Evolutionary conservation across 768 basidiomycete species (phyloP).

Genomic region (Termitomyces sp.): DNA sequence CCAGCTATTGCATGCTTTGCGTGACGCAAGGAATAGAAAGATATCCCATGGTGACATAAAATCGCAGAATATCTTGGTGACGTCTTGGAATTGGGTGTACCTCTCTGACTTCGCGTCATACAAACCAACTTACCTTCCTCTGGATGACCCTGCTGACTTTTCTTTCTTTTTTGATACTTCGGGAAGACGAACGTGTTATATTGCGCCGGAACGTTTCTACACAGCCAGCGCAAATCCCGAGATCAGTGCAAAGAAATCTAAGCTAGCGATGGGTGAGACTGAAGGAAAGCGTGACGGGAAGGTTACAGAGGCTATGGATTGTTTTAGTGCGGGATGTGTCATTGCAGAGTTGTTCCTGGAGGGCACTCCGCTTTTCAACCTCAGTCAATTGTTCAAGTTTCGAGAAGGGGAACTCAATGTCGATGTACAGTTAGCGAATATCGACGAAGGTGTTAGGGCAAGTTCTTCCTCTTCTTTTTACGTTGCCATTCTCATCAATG

Average conservation of each 20-base stretch:
- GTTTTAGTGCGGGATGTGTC: slow-evolving; percentile 92
- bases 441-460: slow-evolving; percentile 78
- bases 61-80: slow-evolving; percentile 93
- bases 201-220: slow-evolving; percentile 96
- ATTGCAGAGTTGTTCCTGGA: slow-evolving; percentile 95
- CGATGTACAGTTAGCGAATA: slow-evolving; percentile 60
- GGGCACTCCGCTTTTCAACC: slow-evolving; percentile 86
- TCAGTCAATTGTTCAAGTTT: slow-evolving; percentile 95
- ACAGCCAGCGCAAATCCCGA: slow-evolving; percentile 62
- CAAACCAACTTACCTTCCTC: slow-evolving; percentile 92
- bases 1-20: slow-evolving; percentile 81
- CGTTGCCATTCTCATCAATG: slow-evolving; percentile 17
- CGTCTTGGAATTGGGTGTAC: slow-evolving; percentile 94
- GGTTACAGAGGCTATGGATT: slow-evolving; percentile 96
- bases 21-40: slow-evolving; percentile 78
- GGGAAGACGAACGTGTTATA: slow-evolving; percentile 87
- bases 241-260: slow-evolving; percentile 63
- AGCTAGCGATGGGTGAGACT: slow-evolving; percentile 42
- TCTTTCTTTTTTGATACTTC: slow-evolving; percentile 98
- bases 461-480: slow-evolving; percentile 21
- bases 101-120: slow-evolving; percentile 93
- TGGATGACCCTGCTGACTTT: slow-evolving; percentile 96
- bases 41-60: slow-evolving; percentile 98
- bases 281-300: slow-evolving; percentile 71
- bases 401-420: slow-evolving; percentile 78